A percentile compares a stretch with the other conserved stretches of the same genome.
Conservation (phyloP, 2,329 filamentous ascomycete species). For the Colletotrichum nymphaeae region DNA sequence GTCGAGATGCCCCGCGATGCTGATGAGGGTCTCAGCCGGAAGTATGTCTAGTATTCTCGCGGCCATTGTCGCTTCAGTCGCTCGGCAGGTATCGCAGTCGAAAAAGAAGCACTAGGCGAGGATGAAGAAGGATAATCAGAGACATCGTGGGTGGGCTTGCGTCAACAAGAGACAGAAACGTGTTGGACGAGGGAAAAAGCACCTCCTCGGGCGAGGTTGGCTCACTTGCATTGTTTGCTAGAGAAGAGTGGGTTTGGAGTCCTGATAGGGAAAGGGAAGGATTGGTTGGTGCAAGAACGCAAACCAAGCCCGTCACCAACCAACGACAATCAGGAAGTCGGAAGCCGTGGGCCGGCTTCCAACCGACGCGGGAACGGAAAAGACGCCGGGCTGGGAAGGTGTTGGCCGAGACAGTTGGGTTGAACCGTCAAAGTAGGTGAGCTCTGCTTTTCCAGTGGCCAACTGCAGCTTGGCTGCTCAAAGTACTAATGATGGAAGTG, state of each 20-base stretch:
- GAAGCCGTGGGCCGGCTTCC: not conserved
- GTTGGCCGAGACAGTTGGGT: not conserved
- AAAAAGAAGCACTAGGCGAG: not conserved
- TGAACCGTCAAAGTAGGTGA: not conserved
- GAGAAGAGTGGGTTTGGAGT: conserved; percentile 3
- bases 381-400: conserved; percentile 9
- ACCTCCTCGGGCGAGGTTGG: conserved; percentile 9
- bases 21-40: conserved; percentile 12
- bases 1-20: conserved; percentile 6
- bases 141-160: not conserved
- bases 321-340: not conserved
- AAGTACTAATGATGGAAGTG: too few relatives aligned
- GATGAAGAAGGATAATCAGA: not conserved
- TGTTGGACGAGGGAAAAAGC: not conserved
- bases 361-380: not conserved
- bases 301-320: not conserved
- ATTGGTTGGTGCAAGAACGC: conserved; percentile 3
- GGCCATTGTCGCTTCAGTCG: conserved; percentile 1
- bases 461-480: not conserved
- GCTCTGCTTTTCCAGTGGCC: not conserved
- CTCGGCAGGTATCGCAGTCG: not conserved
- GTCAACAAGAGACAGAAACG: not conserved
- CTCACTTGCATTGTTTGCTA: conserved; percentile 1
- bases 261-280: not conserved
- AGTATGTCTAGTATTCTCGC: not conserved